phyloP scores from a whole-genome alignment of 2,329 filamentous ascomycete genomes.

The Coniella lustricola region DNA sequence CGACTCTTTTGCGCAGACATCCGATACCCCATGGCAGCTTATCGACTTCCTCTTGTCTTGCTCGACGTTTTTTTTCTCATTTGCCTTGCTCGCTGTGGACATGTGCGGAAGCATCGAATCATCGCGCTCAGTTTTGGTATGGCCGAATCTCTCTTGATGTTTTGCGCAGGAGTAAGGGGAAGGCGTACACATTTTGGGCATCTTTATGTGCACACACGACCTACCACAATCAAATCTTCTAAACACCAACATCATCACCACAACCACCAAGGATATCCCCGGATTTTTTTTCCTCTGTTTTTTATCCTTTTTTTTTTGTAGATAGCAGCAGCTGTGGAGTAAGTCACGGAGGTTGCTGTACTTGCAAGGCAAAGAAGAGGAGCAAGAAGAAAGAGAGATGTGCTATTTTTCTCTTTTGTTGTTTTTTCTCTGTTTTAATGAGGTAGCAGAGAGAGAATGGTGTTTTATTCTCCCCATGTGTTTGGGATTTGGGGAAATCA shows the following conservation, averaged over 20 bases:
- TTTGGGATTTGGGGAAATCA: too few relatives aligned
- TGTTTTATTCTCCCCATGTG: too few relatives aligned
- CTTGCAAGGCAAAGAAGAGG: slow-evolving; percentile 5
- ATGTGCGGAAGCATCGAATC: background rate
- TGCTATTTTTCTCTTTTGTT: slow-evolving; percentile 5
- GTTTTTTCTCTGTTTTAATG: background rate
- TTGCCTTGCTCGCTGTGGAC: slow-evolving; percentile 14
- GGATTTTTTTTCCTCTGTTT: slow-evolving; percentile 18
- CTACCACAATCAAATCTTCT: background rate
- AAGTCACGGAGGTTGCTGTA: background rate
- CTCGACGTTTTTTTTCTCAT: slow-evolving; percentile 10
- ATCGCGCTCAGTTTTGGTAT: too few relatives aligned
- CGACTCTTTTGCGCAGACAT: too few relatives aligned
- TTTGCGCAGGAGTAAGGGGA: slow-evolving; percentile 11
- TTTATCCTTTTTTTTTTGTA: slow-evolving; percentile 22
- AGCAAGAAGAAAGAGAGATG: slow-evolving; percentile 9
- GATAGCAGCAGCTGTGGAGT: slow-evolving; percentile 16
- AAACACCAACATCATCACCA: background rate
- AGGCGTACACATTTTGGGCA: slow-evolving; percentile 15
- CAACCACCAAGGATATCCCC: slow-evolving; percentile 22
- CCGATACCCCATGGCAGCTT: background rate
- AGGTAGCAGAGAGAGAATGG: too few relatives aligned
- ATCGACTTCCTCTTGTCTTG: slow-evolving; percentile 13
- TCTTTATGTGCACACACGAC: slow-evolving; percentile 7
- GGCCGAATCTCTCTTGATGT: slow-evolving; percentile 20